Percentiles rank a stretch among this genome's conserved stretches.
phyloP scores from a whole-genome alignment of 345 rosid species.

The Eucalyptus pumila region DNA sequence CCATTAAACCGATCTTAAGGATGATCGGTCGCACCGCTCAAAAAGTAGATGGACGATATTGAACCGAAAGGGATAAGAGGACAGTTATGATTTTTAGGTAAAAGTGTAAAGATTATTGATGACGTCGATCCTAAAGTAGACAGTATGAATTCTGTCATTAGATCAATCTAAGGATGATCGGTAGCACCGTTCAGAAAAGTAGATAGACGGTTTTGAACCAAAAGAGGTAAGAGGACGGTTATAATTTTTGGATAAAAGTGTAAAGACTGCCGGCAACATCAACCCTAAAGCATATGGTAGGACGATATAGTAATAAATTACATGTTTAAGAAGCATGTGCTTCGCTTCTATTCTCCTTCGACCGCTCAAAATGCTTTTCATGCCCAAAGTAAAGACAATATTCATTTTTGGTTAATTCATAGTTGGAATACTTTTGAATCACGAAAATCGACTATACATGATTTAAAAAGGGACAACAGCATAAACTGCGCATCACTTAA shows the following conservation, averaged over 20 bases:
- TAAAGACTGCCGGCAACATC: fast-evolving
- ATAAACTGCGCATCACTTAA: neutral
- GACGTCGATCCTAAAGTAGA: neutral
- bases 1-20: neutral
- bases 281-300: neutral
- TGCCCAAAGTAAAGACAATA: neutral
- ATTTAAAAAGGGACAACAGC: neutral
- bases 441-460: fast-evolving
- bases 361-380: neutral
- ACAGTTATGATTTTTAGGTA: neutral
- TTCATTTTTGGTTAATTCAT: neutral
- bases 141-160: neutral
- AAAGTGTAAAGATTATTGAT: neutral
- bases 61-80: neutral
- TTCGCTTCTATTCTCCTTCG: fast-evolving
- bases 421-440: neutral
- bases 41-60: neutral
- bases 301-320: neutral
- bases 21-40: neutral
- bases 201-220: neutral
- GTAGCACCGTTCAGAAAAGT: neutral
- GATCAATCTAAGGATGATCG: neutral
- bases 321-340: neutral
- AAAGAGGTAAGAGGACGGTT: fast-evolving
- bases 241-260: neutral